Conservation (phyloP, 257 asterid species). For the Cruciata laevipes region DNA sequence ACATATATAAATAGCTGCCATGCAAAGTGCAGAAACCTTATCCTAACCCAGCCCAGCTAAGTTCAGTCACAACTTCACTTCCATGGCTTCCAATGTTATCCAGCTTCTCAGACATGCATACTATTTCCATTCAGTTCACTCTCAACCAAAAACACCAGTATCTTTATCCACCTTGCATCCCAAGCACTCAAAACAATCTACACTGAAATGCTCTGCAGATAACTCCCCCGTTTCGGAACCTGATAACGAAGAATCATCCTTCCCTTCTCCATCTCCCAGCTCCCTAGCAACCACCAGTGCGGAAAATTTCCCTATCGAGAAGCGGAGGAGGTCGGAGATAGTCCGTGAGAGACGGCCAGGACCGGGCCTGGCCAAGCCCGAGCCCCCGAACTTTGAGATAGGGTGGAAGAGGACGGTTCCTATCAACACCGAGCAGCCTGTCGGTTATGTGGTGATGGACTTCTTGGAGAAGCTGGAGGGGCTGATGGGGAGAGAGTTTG, state of each 20-base stretch:
- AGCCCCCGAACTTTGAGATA: constrained; percentile 74
- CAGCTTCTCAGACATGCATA: constrained; percentile 33
- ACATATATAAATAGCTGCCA: neutral
- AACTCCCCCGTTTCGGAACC: constrained; percentile 19
- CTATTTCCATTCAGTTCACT: constrained; percentile 20
- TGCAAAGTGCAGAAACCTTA: constrained; percentile 24
- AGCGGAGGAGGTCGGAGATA: constrained; percentile 55
- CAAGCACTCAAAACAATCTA: constrained; percentile 18
- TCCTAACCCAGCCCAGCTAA: constrained; percentile 12
- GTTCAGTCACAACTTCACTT: neutral
- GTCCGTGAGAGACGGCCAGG: constrained; percentile 47
- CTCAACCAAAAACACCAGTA: constrained; percentile 9
- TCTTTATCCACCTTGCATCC: neutral
- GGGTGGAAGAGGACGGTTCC: constrained; percentile 88
- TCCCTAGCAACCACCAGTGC: constrained; percentile 45
- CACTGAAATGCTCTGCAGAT: constrained; percentile 29
- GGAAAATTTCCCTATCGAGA: constrained; percentile 68
- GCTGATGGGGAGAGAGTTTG: constrained; percentile 62
- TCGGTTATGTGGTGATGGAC: constrained; percentile 69
- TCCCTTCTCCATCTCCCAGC: constrained; percentile 40
- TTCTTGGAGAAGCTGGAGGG: constrained; percentile 63
- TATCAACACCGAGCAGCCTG: constrained; percentile 60
- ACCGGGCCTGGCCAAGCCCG: constrained; percentile 45
- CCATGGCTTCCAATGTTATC: constrained; percentile 43
- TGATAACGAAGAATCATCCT: constrained; percentile 18